Conservation (phyloP, 2,329 filamentous ascomycete species). For the Alternaria brassicicola region DNA sequence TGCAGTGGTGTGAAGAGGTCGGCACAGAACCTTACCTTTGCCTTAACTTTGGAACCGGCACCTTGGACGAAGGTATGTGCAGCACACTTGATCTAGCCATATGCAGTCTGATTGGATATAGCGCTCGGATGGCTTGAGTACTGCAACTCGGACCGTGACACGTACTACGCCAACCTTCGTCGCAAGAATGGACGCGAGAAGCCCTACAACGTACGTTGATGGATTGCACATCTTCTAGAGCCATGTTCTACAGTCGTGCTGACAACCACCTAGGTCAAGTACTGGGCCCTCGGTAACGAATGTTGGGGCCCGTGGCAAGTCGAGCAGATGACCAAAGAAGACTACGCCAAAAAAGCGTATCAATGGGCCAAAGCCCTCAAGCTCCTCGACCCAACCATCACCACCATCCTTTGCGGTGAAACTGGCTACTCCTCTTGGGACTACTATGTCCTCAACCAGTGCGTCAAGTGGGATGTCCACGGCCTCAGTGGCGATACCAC, state of each 20-base stretch:
- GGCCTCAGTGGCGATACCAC: slow-evolving; percentile 56
- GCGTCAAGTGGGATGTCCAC: slow-evolving; percentile 61
- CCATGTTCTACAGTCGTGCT: background rate
- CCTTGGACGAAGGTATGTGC: slow-evolving; percentile 57
- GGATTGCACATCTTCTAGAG: too few relatives aligned
- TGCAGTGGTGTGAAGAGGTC: slow-evolving; percentile 77
- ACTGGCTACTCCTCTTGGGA: slow-evolving; percentile 74
- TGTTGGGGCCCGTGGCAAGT: slow-evolving; percentile 52
- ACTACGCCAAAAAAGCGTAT: slow-evolving; percentile 70
- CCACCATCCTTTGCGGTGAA: slow-evolving; percentile 76
- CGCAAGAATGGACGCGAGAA: slow-evolving; percentile 75
- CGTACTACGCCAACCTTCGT: slow-evolving; percentile 81
- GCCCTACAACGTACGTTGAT: slow-evolving; percentile 68
- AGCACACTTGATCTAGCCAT: too few relatives aligned
- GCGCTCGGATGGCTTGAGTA: slow-evolving; percentile 82
- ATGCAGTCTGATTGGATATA: slow-evolving; percentile 35
- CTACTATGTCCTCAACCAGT: slow-evolving; percentile 73
- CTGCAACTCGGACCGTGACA: slow-evolving; percentile 79
- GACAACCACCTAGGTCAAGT: slow-evolving; percentile 61
- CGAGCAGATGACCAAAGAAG: slow-evolving; percentile 70
- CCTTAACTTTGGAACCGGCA: slow-evolving; percentile 79
- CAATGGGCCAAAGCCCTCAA: slow-evolving; percentile 77
- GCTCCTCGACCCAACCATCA: slow-evolving; percentile 71
- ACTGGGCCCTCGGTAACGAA: slow-evolving; percentile 85
- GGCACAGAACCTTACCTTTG: slow-evolving; percentile 79